Conservation (phyloP, 2,329 filamentous ascomycete species). For the Gnomoniopsis smithogilvyi region DNA sequence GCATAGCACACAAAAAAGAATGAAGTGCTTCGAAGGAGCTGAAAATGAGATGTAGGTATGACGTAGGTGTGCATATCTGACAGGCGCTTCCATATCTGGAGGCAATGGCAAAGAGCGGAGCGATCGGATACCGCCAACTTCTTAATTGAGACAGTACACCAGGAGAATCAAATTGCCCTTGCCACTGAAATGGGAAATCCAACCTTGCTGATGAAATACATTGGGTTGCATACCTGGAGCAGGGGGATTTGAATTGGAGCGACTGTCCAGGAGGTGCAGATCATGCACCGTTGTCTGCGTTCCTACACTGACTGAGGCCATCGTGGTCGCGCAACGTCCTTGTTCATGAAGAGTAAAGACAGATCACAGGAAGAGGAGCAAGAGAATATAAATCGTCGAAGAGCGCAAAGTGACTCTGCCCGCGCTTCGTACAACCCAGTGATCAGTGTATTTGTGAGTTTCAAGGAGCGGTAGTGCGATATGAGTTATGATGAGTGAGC, state of each 20-base stretch:
- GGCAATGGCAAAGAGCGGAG: not conserved
- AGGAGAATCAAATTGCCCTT: not conserved
- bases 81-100: not conserved
- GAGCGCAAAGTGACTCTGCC: not conserved
- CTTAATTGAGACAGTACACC: not conserved
- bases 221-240: constrained; percentile 17
- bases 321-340: not conserved
- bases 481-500: not conserved
- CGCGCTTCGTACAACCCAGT: not conserved
- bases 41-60: not conserved
- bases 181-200: not conserved
- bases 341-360: not conserved
- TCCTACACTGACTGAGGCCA: constrained; percentile 9
- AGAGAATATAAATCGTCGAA: not conserved
- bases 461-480: not conserved
- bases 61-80: constrained; percentile 10
- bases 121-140: not conserved
- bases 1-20: too few relatives aligned
- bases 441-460: not conserved
- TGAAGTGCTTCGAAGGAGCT: not conserved
- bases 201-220: not conserved
- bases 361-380: not conserved
- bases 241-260: not conserved
- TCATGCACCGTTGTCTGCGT: constrained; percentile 17
- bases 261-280: constrained; percentile 4